Evolutionary conservation across 2,329 filamentous ascomycete genomes (phyloP), one percentile per base, ranked within the genome.

Genomic region (Xylaria sp.): DNA sequence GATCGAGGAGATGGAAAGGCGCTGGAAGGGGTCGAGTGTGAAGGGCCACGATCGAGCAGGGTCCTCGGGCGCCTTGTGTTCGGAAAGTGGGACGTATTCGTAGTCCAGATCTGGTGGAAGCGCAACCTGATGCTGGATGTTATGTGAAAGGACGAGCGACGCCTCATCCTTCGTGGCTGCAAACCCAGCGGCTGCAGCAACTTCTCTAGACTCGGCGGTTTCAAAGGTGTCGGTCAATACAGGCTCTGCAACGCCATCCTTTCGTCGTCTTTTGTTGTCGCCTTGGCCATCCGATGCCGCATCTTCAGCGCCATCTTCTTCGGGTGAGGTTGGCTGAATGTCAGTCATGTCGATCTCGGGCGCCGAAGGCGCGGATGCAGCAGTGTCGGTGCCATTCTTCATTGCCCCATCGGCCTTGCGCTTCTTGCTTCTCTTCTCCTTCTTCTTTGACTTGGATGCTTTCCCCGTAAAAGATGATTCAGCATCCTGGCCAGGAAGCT

Each of bases 81-180:
- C 87, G 25, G 94, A 96, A 60, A 99, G 92, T n/a, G 95, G 95
- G 20, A 97, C 86, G 77, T 97, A 97, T 78, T 94, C 91, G 83
- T 97, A 97, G 81, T 96, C 93, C 62, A 96, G 92, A 78, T 97
- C 93, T 10, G 95, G 94, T 2, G 96, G 96, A 22, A 99, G 85
- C 13, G 96, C 93, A 73, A 98, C 96, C 81, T 99, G 95, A 84
- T 99, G 96, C 80, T 97, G 94, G 74, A 99, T 97, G 82, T 99
- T 97, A 83, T 99, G 96, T 53, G 93, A 95, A 59, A 99, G 82
- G 25, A 97, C 90, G 31, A 99, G 88, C 5, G 91, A 88, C 53
- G 89, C 84, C 61, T 94, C 78, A 79, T 84, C 67, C 80, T 84
- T 67, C 81, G 84, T 67, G 84, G 85, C 71, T 17, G 86, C 82